A percentile compares a stretch with the other conserved stretches of the same genome.
phyloP scores from a whole-genome alignment of 352 stramenopile genomes.

The Pythium periplocum region DNA sequence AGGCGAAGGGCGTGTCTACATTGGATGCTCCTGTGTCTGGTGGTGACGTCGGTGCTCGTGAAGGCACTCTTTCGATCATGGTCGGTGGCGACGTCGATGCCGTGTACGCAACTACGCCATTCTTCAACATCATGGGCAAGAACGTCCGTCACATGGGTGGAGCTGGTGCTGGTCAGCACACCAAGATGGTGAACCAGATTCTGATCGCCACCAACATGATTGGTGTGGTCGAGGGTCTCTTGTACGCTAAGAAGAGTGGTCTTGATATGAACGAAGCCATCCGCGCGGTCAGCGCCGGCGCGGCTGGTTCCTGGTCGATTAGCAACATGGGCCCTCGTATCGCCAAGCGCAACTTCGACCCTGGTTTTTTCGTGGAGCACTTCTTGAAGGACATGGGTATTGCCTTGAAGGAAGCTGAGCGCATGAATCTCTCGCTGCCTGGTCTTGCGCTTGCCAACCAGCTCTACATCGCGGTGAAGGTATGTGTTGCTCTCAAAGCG shows the following conservation, averaged over 20 bases:
- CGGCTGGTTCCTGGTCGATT: slow-evolving; percentile 86
- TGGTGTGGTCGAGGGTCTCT: slow-evolving; percentile 80
- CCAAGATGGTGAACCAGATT: slow-evolving; percentile 93
- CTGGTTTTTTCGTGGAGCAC: slow-evolving; percentile 90
- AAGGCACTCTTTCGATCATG: slow-evolving; percentile 88
- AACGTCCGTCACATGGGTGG: slow-evolving; percentile 87
- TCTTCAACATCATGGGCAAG: slow-evolving; percentile 87
- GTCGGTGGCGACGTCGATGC: slow-evolving; percentile 82
- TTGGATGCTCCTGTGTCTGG: slow-evolving; percentile 84
- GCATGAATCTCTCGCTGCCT: slow-evolving; percentile 83
- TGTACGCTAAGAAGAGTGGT: slow-evolving; percentile 86
- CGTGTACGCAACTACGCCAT: slow-evolving; percentile 76
- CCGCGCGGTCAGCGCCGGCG: slow-evolving; percentile 74
- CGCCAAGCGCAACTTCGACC: slow-evolving; percentile 83
- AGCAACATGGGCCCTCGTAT: slow-evolving; percentile 88
- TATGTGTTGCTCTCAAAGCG: slow-evolving; percentile 9
- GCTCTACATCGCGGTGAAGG: slow-evolving; percentile 82
- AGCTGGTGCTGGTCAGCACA: slow-evolving; percentile 79
- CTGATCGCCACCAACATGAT: slow-evolving; percentile 88
- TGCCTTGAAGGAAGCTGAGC: slow-evolving; percentile 78
- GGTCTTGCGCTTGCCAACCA: slow-evolving; percentile 83
- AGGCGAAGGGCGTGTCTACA: slow-evolving; percentile 62
- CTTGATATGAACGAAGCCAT: slow-evolving; percentile 88
- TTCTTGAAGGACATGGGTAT: slow-evolving; percentile 91
- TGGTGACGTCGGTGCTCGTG: slow-evolving; percentile 83